Base-by-base conservation (phyloP, 345 rosid species). In the Murraya koenigii region DNA sequence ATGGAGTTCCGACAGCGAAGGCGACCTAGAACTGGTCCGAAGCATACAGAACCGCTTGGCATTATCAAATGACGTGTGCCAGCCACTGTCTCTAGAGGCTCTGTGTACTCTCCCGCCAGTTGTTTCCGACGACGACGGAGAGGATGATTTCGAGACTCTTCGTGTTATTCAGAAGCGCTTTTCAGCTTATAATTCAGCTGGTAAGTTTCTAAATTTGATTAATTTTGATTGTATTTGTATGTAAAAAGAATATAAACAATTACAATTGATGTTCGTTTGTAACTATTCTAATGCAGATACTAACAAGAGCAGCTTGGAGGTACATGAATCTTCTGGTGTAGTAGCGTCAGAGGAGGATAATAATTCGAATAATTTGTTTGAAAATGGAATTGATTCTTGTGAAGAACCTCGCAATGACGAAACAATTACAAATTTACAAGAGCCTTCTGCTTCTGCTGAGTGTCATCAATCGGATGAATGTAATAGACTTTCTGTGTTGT, bases 131-230 rank as follows among this genome's bases (percentile, higher is more conserved):
- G 88, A 86, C 10, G 93, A 86, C 10, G 93, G 82, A 5, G 94
- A 91, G 7, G 94, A 88, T 56, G 95, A 91, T 73, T 86, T 88
- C 39, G 95, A 91, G 81, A 92, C 89, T 33, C 91, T 96, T 66
- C 88, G 88, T 13, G 89, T 88, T 67, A 88, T 96, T 72, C 91
- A 87, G 85, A 84, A 81, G 65, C 88, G 98, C 64, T 94, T 94
- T 82, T 81, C 91, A 26, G 89, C 91, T 38, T 92, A 87, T 78
- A 78, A 83, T 41, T 75, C 54, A 39, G 79, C 20, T 23, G 85
- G 98, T 93, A 75, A 84, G 87, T 80, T 77, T 47, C 10, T n/a
- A 71, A 11, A 25, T 61, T 52, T 52, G 56, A 44, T 10, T 44
- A 44, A 44, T 17, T 52, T 52, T 52, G 56, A 15, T 52, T 52